Evolutionary conservation across 768 basidiomycete species (phyloP), one percentile per base, ranked within the genome.

Genomic region (Macrolepiota albuminosa): DNA sequence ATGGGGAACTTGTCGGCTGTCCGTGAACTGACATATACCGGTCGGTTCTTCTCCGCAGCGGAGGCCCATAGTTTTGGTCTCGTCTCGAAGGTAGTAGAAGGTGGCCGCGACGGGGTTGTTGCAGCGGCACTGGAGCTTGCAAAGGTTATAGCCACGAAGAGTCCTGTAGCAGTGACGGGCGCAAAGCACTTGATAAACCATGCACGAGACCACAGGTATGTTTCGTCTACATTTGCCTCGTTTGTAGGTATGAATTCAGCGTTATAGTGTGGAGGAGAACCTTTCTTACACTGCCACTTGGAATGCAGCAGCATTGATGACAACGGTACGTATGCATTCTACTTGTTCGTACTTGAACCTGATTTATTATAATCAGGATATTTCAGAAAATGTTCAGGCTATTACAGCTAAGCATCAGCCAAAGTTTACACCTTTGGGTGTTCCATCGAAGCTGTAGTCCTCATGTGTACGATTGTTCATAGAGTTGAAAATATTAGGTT

Each of bases 101-200:
- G 93, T 0, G 81, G 86, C 0, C 74, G 80, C 26, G 80, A 81
- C 0, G 88, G 84, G 46, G 94, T 95, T 0, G 71, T 89, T 4
- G 69, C 72, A 5, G 85, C 81, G 0, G 90, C 92, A 0, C 60
- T 93, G n/a, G 76, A 81, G 14, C 74, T 89, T 14, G 93, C 89
- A 0, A 73, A 73, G 58, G 67, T 79, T 1, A 89, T 95, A 33
- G 88, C 89, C 39, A 62, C 64, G 24, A 95, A 95, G 74, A 89
- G 87, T 37, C 94, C 94, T 0, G 73, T 95, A 3, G 94, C 93
- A 0, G 84, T 91, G 0, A 63, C 80, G 0, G 84, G 88, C 1
- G 87, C 91, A 6, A 97, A 96, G 74, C 85, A 84, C 59, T 72
- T 95, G 0, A 76, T 96, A 52, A 76, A 82, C 14, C 91, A 96